A percentile compares a stretch with the other conserved stretches of the same genome.
These are phyloP conservation scores for Nakazawaea wyomingensis DNA, from an alignment of 805 yeast species.

Conservation along the genomic window DNA sequence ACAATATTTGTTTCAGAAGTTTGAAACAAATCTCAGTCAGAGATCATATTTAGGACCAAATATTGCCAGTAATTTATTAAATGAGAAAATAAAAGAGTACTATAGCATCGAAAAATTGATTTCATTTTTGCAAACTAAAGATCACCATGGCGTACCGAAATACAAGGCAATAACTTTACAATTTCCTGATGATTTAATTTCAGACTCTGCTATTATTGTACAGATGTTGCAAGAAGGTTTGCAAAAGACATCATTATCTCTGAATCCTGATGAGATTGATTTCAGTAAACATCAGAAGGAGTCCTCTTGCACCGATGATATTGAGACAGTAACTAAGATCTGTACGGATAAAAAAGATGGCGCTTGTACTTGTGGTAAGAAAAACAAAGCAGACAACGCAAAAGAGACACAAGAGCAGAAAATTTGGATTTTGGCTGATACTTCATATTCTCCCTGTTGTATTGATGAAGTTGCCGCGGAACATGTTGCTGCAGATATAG, in stretches of 20 bases:
- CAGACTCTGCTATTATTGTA: conserved; percentile 72
- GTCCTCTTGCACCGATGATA: conserved; percentile 16
- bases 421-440: conserved; percentile 87
- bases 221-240: conserved; percentile 43
- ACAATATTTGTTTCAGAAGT: conserved; percentile 43
- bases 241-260: conserved; percentile 12
- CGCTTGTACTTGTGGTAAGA: conserved; percentile 24
- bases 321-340: conserved; percentile 16
- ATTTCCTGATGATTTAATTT: conserved; percentile 78
- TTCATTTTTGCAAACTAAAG: conserved; percentile 13
- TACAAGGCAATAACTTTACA: conserved; percentile 69
- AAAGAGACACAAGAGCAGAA: conserved; percentile 20
- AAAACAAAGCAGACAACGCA: conserved; percentile 12
- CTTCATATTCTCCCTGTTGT: conserved; percentile 93
- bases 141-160: conserved; percentile 21
- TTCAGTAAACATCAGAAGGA: conserved; percentile 8
- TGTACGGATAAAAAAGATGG: conserved; percentile 12
- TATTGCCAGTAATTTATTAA: neutral
- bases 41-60: conserved; percentile 23
- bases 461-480: conserved; percentile 96
- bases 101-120: conserved; percentile 16
- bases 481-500: conserved; percentile 79
- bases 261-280: conserved; percentile 5
- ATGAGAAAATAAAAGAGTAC: conserved; percentile 1
- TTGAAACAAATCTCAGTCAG: conserved; percentile 22